Base-by-base conservation (phyloP, 306 rosid species). In the Clitoria ternatea region DNA sequence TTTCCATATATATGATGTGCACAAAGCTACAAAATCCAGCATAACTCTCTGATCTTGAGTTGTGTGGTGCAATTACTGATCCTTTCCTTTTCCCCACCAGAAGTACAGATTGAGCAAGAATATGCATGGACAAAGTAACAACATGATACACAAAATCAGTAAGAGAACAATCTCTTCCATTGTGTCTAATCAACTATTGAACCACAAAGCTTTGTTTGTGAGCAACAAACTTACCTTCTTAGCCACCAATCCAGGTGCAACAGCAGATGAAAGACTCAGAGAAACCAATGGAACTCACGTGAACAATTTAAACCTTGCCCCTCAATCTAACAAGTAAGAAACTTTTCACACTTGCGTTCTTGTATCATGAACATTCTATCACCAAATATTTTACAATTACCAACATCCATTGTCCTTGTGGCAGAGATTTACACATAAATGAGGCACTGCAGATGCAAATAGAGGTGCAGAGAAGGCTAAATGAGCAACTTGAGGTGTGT, bases 381-480 rank as follows among this genome's bases (percentile, higher is more conserved):
- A 48, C 40, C 32, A 27, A 24, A 15, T 37, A n/a, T 68, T 32
- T 74, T 27, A 50, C n/a, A n/a, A n/a, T n/a, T 61, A 11, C 56
- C 77, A 59, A 80, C 65, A 15, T 44, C 33, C 37, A 44, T 23
- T 72, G n/a, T 18, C 48, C 50, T 26, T 48, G 39, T 77, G 53
- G 48, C 84, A 92, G 96, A 84, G 86, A 87, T 66, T 57, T 87
- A 35, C 92, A 87, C 45, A 79, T 92, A 61, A 76, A 78, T 66
- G 97, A 92, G 81, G 84, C 97, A 48, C 89, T 89, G 48, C 90
- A 92, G 57, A 85, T 92, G 92, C 97, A 92, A 69, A 89, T 92
- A 29, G 97, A 89, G 79, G 97, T 89, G 49, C 97, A 92, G 62
- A 89, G 92, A 85, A 89, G 96, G 75, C 78, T 92, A 55, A 91